Base-by-base conservation (phyloP, 1,139 yeast genomes). In the Schizosaccharomyces versatilis region DNA sequence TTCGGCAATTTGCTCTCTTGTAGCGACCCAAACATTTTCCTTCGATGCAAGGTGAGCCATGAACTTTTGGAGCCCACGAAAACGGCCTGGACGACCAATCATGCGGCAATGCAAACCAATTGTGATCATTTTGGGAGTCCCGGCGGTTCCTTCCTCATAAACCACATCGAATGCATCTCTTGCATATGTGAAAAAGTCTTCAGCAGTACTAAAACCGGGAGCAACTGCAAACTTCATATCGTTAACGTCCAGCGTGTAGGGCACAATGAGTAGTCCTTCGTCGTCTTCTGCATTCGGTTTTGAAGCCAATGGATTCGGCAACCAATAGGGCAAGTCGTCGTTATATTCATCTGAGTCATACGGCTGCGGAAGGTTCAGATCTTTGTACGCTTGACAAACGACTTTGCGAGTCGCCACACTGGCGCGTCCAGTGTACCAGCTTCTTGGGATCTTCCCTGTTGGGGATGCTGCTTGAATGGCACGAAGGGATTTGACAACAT, bases 281-380 rank as follows among this genome's bases (percentile, higher is more conserved):
- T 63, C 64, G 47, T 62, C 65, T 51, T 54, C 57, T 38, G 60
- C 65, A 7, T 64, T 38, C 1, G 15, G 8, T 32, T 59, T 60
- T 41, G 48, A 56, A 47, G 60, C 58, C 32, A 58, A 53, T 36
- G 69, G 69, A 36, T 65, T 60, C 51, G 67, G 69, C 5, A 62
- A 60, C 68, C 69, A 68, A 58, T 63, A 66, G 7, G 71, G 71
- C 41, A 67, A 62, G 58, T 68, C 71, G 58, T 68, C 71, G 41
- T 63, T 64, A 57, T 67, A 68, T 32, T 64, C 63, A 56, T 68
- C 71, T 32, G 68, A 62, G 54, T 66, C 65, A 66, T 69, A 68
- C 51, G 64, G 57, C 36, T 68, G 62, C 38, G 67, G 68, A 36
- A 63, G 59, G 19, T 66, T 65, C 51, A 63, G 56, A 54, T 68